Evolutionary conservation across 108 stramenopile species (phyloP), one percentile per base, ranked within the genome.

Genomic region (Skeletonema grethae): DNA sequence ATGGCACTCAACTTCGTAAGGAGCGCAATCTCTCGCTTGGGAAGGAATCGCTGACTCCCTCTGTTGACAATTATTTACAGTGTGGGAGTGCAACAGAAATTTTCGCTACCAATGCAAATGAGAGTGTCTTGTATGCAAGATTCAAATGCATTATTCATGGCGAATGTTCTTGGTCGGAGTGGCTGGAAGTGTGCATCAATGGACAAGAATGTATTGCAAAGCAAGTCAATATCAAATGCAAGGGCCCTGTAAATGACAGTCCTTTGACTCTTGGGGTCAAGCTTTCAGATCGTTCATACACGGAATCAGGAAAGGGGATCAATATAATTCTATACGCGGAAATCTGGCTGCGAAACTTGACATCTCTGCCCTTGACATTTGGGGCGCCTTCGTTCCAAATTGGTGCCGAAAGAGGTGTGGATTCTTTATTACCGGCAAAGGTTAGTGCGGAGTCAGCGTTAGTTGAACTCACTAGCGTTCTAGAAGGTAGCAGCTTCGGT

Each of bases 401-500:
- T 20, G 60, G 76, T 5, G 12, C 12, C 11, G 59, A 57, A 13
- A 30, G 34, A 18, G 12, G 22, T 24, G 56, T 25, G 24, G 29
- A 56, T 70, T 43, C 13, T 25, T 61, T n/a, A 24, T 25, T 43
- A 30, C 45, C 32, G 25, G 59, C 79, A 50, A 78, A 73, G 41
- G 70, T 83, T 61, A 82, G 79, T 20, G 90, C 90, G 5, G 88
- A 89, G 69, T 77, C 90, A 25, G 88, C 90, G 30, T 53, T 91
- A n/a, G 75, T 80, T 69, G 90, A 91, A 63, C 76, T 91, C 6
- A 69, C 87, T 4, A 87, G 73, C 35, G 76, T 89, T 57, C 69
- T 91, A n/a, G 90, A 91, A 64, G 85, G 80, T 18, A 86, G 83
- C 55, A 84, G 83, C 4, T 86, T 61, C 15, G 77, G 75, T 18